Evolutionary conservation across 2,329 filamentous ascomycete species (phyloP), one percentile per base, ranked within the genome.

Genomic region (Fusarium protoensiforme): DNA sequence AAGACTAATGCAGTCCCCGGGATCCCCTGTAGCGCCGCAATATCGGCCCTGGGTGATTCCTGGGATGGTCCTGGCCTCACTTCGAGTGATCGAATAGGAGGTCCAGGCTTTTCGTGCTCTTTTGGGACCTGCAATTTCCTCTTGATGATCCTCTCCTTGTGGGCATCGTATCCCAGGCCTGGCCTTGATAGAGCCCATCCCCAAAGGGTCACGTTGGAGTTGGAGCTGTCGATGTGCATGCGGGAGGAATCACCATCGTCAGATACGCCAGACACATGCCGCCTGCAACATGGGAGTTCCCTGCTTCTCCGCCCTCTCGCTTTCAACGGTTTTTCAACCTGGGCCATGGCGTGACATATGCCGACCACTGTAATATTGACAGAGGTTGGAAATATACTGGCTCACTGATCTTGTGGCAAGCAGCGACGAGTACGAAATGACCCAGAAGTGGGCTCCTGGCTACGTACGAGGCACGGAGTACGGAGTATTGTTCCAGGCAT

Each of bases 41-140:
- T 74, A 61, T 72, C 65, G 56, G 68, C 59, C 71, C 59, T 74
- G 72, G 68, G 61, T 64, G 61, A 64, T 69, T 72, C 68, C 68
- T 61, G 46, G 71, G 59, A 61, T 66, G 31, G 46, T 67, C 62
- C 62, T 60, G 54, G 39, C 39, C 51, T 64, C 51, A 48, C 41
- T 59, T 35, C 3, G 54, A 65, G 60, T 62, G 64, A 59, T 69
- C 71, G 35, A 69, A 77, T 77, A 71, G 67, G 72, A 73, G 71
- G 68, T 38, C 61, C 41, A 33, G 31, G 63, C 53, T 51, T 61
- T 59, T 64, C 39, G 53, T 61, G 54, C 53, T 61, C 54, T 65
- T 62, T 67, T 67, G 60, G 67, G 48, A 60, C 48, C 48, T 72
- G 72, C 63, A 78, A 78, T 78, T 71, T 78, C 76, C 73, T 75